Percentiles rank a stretch among this genome's conserved stretches.
Evolutionary conservation across 768 basidiomycete genomes (phyloP).

Genomic region (Lenzites betulinus): DNA sequence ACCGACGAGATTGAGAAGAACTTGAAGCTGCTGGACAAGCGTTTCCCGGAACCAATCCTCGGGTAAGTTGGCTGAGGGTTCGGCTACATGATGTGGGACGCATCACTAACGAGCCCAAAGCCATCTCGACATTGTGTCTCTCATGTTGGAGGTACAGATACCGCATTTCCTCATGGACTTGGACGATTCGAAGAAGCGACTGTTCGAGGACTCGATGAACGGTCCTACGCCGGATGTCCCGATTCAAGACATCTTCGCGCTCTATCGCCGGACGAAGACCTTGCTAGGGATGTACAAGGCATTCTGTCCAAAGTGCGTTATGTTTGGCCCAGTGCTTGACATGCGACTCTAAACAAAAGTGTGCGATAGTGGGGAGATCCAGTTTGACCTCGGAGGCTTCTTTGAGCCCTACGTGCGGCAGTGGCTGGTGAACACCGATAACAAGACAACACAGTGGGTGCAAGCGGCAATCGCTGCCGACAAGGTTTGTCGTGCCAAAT

Average conservation of each 20-base stretch:
- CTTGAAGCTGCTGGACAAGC: slow-evolving; percentile 81
- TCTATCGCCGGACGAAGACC: slow-evolving; percentile 79
- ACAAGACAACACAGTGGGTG: slow-evolving; percentile 93
- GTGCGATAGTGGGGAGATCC: slow-evolving; percentile 48
- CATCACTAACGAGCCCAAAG: slow-evolving; percentile 36
- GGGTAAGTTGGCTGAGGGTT: slow-evolving; percentile 51
- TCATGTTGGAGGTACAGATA: slow-evolving; percentile 67
- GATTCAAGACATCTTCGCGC: slow-evolving; percentile 85
- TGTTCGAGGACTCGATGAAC: slow-evolving; percentile 84
- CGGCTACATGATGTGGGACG: background rate
- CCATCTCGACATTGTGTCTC: slow-evolving; percentile 72
- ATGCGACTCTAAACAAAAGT: background rate
- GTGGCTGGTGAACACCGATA: slow-evolving; percentile 89
- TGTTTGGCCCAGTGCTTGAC: background rate
- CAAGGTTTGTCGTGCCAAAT: slow-evolving; percentile 48
- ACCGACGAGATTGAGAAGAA: slow-evolving; percentile 89
- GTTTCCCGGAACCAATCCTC: slow-evolving; percentile 81
- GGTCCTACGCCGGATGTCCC: slow-evolving; percentile 86
- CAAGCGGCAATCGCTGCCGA: slow-evolving; percentile 85
- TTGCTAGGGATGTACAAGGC: slow-evolving; percentile 79
- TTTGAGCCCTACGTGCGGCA: slow-evolving; percentile 88
- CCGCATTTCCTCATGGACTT: slow-evolving; percentile 70
- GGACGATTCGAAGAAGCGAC: slow-evolving; percentile 65
- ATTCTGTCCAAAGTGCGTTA: slow-evolving; percentile 74
- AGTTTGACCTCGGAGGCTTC: slow-evolving; percentile 72